Evolutionary conservation across 805 yeast genomes (phyloP).

Genomic region (Pichia scutulata): DNA sequence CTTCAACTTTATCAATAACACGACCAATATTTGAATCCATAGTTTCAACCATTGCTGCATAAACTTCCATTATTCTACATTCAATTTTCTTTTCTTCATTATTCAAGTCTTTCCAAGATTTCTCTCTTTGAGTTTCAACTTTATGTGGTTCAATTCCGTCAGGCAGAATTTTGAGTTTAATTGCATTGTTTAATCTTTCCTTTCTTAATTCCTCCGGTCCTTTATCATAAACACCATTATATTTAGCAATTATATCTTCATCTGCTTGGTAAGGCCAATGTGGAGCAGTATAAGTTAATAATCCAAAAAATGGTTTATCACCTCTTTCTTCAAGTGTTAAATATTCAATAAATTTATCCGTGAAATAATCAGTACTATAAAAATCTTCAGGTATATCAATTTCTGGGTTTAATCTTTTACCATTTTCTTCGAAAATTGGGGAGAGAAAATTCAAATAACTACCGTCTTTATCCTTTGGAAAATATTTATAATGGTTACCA

Average conservation of each 20-base stretch:
- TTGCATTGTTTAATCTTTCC: slow-evolving; percentile 33
- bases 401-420: slow-evolving; percentile 29
- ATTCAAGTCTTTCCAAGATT: slow-evolving; percentile 37
- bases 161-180: slow-evolving; percentile 39
- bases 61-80: slow-evolving; percentile 43
- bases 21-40: slow-evolving; percentile 47
- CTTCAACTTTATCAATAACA: slow-evolving; percentile 35
- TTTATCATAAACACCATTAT: slow-evolving; percentile 38
- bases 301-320: slow-evolving; percentile 47
- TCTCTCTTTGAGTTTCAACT: slow-evolving; percentile 34
- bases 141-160: slow-evolving; percentile 38
- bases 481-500: slow-evolving; percentile 47
- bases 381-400: slow-evolving; percentile 36
- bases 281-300: slow-evolving; percentile 54
- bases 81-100: slow-evolving; percentile 32
- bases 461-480: slow-evolving; percentile 29
- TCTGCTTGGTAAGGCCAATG: slow-evolving; percentile 66
- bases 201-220: slow-evolving; percentile 41
- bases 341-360: slow-evolving; percentile 29
- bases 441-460: slow-evolving; percentile 28
- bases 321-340: slow-evolving; percentile 30
- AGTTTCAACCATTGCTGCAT: slow-evolving; percentile 59
- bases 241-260: slow-evolving; percentile 36
- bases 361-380: slow-evolving; percentile 38
- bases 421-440: slow-evolving; percentile 35